A percentile compares a stretch with the other conserved stretches of the same genome.
Evolutionary conservation across 202 grass and related monocot species (phyloP).

Genomic region (Hordeum pubiflorum): DNA sequence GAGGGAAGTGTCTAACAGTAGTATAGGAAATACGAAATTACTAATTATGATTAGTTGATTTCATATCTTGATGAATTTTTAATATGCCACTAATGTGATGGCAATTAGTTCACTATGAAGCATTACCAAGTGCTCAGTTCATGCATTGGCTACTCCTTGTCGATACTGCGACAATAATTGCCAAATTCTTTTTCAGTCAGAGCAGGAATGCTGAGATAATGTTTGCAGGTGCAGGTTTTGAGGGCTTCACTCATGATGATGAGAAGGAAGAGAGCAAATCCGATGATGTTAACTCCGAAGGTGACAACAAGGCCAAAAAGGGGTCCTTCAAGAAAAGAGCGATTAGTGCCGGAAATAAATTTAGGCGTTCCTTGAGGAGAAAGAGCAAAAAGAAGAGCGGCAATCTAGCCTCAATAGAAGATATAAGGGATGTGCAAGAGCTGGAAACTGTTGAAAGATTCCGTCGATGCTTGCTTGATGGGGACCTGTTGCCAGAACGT

Average conservation of each 20-base stretch:
- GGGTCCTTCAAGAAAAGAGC: constrained; percentile 81
- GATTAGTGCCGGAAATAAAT: constrained; percentile 58
- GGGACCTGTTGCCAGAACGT: constrained; percentile 59
- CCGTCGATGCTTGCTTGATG: constrained; percentile 44
- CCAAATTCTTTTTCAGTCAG: not conserved
- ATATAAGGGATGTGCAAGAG: constrained; percentile 65
- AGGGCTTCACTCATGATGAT: constrained; percentile 33
- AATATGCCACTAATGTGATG: not conserved
- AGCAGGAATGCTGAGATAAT: constrained; percentile 1
- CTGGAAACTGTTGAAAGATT: constrained; percentile 69
- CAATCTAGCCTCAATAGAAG: constrained; percentile 51
- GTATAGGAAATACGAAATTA: not conserved
- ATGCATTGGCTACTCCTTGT: not conserved
- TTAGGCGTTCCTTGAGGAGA: constrained; percentile 67
- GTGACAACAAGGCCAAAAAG: constrained; percentile 56
- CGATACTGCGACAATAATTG: not conserved
- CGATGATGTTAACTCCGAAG: constrained; percentile 64
- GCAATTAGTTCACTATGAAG: not conserved
- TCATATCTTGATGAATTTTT: not conserved
- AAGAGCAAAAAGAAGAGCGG: constrained; percentile 58
- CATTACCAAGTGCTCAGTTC: not conserved
- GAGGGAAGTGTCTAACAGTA: not conserved
- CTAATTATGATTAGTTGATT: not conserved
- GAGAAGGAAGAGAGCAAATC: constrained; percentile 54
- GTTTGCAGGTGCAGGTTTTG: constrained; percentile 29